A percentile compares a stretch with the other conserved stretches of the same genome.
Evolutionary conservation across 129 eudicot genomes (phyloP).

Genomic region (Smallanthus sonchifolius): DNA sequence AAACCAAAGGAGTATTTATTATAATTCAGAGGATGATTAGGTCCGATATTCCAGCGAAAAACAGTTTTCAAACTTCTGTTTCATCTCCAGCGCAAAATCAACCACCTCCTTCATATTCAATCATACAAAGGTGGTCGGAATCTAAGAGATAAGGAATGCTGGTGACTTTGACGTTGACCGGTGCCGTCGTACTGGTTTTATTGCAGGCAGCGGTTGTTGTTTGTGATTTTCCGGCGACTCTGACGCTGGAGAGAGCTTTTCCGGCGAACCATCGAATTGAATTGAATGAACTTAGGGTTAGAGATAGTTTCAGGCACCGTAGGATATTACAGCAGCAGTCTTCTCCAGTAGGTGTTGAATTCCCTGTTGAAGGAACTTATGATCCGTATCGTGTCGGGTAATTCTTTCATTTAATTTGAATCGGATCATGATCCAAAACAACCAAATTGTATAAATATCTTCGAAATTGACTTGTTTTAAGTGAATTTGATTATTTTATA

Average conservation of each 20-base stretch:
- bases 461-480: not conserved
- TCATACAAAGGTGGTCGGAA: not conserved
- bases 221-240: slow-evolving; percentile 38
- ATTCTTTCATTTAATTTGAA: not conserved
- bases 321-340: slow-evolving; percentile 56
- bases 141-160: slow-evolving; percentile 29
- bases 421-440: too few relatives aligned
- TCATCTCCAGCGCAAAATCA: slow-evolving; percentile 15
- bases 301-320: slow-evolving; percentile 69
- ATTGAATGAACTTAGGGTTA: slow-evolving; percentile 56
- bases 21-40: not conserved
- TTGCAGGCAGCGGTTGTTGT: slow-evolving; percentile 33
- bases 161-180: slow-evolving; percentile 31
- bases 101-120: slow-evolving; percentile 10
- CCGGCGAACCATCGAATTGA: slow-evolving; percentile 61
- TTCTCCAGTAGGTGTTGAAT: slow-evolving; percentile 53
- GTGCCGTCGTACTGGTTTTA: slow-evolving; percentile 6
- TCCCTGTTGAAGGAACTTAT: slow-evolving; percentile 73
- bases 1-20: not conserved
- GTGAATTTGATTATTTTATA: not conserved
- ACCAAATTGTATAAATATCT: too few relatives aligned
- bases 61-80: slow-evolving; percentile 34
- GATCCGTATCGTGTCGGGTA: slow-evolving; percentile 96
- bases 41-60: slow-evolving; percentile 26
- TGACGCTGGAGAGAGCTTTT: slow-evolving; percentile 73